Evolutionary conservation across 441 rosid species (phyloP).

Genomic region (Corymbia citriodora): DNA sequence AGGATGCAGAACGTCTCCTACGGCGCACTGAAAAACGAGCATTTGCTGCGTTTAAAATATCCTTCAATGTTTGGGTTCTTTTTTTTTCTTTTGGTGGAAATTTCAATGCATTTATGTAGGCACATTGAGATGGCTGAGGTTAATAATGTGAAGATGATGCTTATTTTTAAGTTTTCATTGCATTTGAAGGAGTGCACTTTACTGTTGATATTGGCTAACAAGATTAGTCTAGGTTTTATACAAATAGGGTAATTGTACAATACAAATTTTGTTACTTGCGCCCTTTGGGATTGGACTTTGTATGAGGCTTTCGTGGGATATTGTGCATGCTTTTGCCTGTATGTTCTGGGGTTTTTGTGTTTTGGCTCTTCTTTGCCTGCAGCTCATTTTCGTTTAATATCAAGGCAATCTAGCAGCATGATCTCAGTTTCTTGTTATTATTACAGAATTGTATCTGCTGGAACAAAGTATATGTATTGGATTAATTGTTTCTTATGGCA

Average conservation of each 20-base stretch:
- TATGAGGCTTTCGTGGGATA: not conserved
- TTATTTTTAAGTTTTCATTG: not conserved
- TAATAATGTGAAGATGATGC: not conserved
- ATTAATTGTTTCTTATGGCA: not conserved
- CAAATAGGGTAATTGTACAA: not conserved
- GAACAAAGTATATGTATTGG: not conserved
- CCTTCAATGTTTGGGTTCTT: conserved; percentile 30
- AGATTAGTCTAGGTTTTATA: not conserved
- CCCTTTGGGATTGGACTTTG: not conserved
- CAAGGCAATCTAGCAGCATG: not conserved
- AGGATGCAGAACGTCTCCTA: conserved; percentile 95
- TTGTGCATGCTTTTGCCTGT: not conserved
- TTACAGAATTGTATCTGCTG: not conserved
- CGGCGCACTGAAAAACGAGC: conserved; percentile 97
- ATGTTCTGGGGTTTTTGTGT: not conserved
- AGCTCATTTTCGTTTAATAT: not conserved
- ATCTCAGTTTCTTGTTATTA: not conserved
- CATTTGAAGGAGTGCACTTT: not conserved
- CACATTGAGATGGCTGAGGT: not conserved
- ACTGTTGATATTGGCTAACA: not conserved
- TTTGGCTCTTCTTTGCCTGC: not conserved
- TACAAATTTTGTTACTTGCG: not conserved
- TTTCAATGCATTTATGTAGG: not conserved
- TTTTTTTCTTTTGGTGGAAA: not conserved
- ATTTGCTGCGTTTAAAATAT: conserved; percentile 95